A percentile compares a stretch with the other conserved stretches of the same genome.
phyloP scores from a whole-genome alignment of 2,329 filamentous ascomycete species.

The Tolypocladium endophyticum region DNA sequence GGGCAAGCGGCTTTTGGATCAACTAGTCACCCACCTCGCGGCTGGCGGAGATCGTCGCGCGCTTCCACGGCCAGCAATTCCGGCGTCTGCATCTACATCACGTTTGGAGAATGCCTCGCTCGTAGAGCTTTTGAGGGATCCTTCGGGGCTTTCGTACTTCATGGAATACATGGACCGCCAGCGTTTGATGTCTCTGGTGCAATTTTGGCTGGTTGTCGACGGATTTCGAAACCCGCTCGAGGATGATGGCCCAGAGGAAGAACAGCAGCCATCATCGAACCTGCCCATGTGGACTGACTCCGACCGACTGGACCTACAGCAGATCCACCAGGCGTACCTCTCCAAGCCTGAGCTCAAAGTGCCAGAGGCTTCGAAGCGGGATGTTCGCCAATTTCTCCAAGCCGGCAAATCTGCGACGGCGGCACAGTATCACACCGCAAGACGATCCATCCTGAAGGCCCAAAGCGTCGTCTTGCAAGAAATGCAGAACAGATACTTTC shows the following conservation, averaged over 20 bases:
- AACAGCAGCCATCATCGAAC: constrained; percentile 46
- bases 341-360: constrained; percentile 73
- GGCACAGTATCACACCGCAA: constrained; percentile 72
- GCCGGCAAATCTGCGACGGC: constrained; percentile 67
- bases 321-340: constrained; percentile 86
- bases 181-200: constrained; percentile 75
- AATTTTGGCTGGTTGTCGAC: constrained; percentile 98
- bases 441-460: constrained; percentile 68
- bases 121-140: constrained; percentile 77
- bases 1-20: constrained; percentile 80
- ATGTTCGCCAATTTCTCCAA: constrained; percentile 68
- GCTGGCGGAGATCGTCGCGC: constrained; percentile 46
- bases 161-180: constrained; percentile 99
- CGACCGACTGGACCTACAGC: constrained; percentile 76
- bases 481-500: constrained; percentile 72
- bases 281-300: constrained; percentile 67
- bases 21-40: constrained; percentile 74
- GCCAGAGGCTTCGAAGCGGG: constrained; percentile 54
- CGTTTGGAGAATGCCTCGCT: constrained; percentile 66
- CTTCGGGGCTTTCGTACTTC: constrained; percentile 89
- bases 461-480: constrained; percentile 78
- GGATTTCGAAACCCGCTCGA: constrained; percentile 91
- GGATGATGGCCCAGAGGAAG: constrained; percentile 57
- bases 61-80: constrained; percentile 11
- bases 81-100: constrained; percentile 33